These are phyloP conservation scores for Globisporangium megalacanthum DNA, from an alignment of 352 stramenopile species.

Conservation along the genomic window DNA sequence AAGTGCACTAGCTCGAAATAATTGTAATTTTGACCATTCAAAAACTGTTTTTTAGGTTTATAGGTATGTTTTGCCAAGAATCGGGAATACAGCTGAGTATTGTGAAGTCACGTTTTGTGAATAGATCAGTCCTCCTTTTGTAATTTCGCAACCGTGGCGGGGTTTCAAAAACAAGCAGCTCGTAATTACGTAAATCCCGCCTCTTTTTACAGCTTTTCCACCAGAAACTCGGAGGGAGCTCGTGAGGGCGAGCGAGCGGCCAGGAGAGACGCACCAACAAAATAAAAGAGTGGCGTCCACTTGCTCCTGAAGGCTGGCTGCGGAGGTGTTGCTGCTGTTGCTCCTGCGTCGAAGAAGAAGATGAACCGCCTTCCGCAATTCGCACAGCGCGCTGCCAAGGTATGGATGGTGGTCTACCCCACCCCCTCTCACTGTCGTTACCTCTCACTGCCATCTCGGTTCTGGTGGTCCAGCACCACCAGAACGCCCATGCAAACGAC, in stretches of 20 bases:
- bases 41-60: too few relatives aligned
- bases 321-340: not conserved
- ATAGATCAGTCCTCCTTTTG: not conserved
- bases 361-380: conserved; percentile 74
- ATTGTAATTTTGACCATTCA: too few relatives aligned
- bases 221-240: not conserved
- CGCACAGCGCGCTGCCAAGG: conserved; percentile 71
- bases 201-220: not conserved
- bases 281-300: conserved; percentile 34
- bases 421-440: not conserved
- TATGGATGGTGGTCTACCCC: conserved; percentile 16
- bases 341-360: conserved; percentile 15
- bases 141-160: not conserved
- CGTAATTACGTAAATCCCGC: not conserved
- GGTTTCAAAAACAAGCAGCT: too few relatives aligned
- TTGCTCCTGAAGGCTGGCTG: not conserved
- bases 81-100: too few relatives aligned
- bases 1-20: too few relatives aligned
- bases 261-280: conserved; percentile 26
- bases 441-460: not conserved
- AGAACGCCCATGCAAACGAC: not conserved
- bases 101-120: too few relatives aligned
- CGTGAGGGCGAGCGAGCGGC: conserved; percentile 8
- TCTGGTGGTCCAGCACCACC: conserved; percentile 1
- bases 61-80: too few relatives aligned